A percentile compares a stretch with the other conserved stretches of the same genome.
Conservation (phyloP, 2,329 filamentous ascomycete genomes). For the Zymoseptoria tritici region DNA sequence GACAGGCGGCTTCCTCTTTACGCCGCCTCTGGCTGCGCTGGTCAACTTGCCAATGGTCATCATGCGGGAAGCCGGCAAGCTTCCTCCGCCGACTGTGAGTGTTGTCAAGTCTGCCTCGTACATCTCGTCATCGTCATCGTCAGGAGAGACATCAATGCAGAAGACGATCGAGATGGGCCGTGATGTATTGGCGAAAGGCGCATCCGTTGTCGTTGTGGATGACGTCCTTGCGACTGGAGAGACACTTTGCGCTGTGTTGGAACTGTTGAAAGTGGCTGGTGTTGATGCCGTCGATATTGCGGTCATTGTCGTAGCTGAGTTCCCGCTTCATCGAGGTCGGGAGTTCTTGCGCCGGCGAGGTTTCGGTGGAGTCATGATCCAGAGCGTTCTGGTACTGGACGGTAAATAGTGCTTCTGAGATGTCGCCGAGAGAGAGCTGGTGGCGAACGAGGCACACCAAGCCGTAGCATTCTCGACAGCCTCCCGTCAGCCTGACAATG, state of each 20-base stretch:
- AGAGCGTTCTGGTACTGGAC: conserved; percentile 48
- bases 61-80: conserved; percentile 51
- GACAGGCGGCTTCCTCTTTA: conserved; percentile 51
- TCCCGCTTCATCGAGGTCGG: conserved; percentile 49
- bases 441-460: background rate
- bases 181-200: conserved; percentile 34
- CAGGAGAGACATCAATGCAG: conserved; percentile 18
- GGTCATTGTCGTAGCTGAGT: conserved; percentile 52
- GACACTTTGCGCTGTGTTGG: conserved; percentile 48
- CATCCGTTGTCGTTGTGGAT: conserved; percentile 50
- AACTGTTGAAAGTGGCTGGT: conserved; percentile 41
- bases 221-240: conserved; percentile 52
- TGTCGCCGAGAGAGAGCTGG: background rate
- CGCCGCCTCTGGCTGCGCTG: conserved; percentile 41
- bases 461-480: background rate
- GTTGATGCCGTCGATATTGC: conserved; percentile 36
- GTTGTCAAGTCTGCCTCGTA: conserved; percentile 44
- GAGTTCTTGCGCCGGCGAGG: conserved; percentile 39
- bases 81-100: conserved; percentile 50
- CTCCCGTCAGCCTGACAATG: background rate
- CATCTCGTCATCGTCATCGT: conserved; percentile 44
- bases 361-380: conserved; percentile 45
- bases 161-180: conserved; percentile 45
- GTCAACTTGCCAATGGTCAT: conserved; percentile 41
- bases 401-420: conserved; percentile 19